Percentiles rank a stretch among this genome's conserved stretches.
Evolutionary conservation across 345 rosid genomes (phyloP).

Genomic region (Eucalyptus tenuipes): DNA sequence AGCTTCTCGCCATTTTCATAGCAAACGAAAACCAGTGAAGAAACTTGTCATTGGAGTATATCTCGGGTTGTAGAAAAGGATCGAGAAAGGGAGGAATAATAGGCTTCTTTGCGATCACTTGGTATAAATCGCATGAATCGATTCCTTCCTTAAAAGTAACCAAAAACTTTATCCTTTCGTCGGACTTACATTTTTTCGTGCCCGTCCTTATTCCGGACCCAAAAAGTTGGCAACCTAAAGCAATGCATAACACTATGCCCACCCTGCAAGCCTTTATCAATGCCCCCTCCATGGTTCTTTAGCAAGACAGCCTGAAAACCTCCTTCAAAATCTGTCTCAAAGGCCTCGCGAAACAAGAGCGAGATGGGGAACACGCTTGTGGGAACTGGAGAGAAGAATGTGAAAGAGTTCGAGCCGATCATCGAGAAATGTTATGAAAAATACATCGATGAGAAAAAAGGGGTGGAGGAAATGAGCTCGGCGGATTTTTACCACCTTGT

Average conservation of each 20-base stretch:
- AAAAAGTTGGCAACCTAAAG: background rate
- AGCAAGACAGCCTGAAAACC: background rate
- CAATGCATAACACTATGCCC: background rate
- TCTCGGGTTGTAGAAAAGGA: background rate
- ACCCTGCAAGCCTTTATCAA: background rate
- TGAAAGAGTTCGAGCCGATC: slow-evolving; percentile 21
- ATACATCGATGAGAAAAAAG: background rate
- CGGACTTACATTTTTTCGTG: background rate
- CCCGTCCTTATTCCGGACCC: background rate
- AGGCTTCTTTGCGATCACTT: background rate
- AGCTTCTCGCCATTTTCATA: background rate
- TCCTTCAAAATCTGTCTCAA: background rate
- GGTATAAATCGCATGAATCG: background rate
- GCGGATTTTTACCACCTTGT: slow-evolving; percentile 37
- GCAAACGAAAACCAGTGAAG: background rate
- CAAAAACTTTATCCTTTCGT: background rate
- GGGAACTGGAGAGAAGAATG: slow-evolving; percentile 29
- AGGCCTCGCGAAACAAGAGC: background rate
- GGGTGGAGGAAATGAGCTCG: background rate
- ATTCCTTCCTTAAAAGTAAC: background rate
- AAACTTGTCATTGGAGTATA: background rate
- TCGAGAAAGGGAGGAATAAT: background rate
- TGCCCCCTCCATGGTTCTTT: background rate
- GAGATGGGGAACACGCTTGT: background rate
- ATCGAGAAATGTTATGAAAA: slow-evolving; percentile 22